These are phyloP conservation scores for Yamadazyma membranifaciens DNA, from an alignment of 1,139 yeast genomes.

Conservation along the genomic window DNA sequence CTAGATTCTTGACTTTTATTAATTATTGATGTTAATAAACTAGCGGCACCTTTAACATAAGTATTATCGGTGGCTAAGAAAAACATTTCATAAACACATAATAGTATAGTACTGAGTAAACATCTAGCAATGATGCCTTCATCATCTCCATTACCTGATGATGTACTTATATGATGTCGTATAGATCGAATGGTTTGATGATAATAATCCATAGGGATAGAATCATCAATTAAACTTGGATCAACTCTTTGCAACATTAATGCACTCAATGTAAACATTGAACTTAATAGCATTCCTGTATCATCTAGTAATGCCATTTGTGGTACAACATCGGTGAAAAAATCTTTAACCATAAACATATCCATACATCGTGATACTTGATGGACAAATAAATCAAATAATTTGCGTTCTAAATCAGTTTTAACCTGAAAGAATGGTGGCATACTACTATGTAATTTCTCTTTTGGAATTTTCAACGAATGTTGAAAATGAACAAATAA, in stretches of 20 bases:
- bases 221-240: conserved; percentile 28
- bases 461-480: conserved; percentile 9
- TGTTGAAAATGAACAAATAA: conserved; percentile 25
- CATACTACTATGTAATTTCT: background rate
- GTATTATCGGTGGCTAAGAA: conserved; percentile 37
- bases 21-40: conserved; percentile 29
- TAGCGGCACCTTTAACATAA: conserved; percentile 36
- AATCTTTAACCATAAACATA: conserved; percentile 28
- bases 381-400: conserved; percentile 34
- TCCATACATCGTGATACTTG: conserved; percentile 29
- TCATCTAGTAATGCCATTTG: conserved; percentile 38
- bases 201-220: conserved; percentile 35
- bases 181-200: conserved; percentile 35
- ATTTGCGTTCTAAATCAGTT: conserved; percentile 26
- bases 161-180: conserved; percentile 22
- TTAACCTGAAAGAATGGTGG: conserved; percentile 17
- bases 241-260: conserved; percentile 29
- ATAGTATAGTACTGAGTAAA: conserved; percentile 34
- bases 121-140: conserved; percentile 34
- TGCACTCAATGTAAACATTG: conserved; percentile 36
- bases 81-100: conserved; percentile 39
- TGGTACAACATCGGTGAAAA: conserved; percentile 32
- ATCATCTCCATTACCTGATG: conserved; percentile 23
- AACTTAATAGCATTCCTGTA: conserved; percentile 33
- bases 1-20: conserved; percentile 17